phyloP scores from a whole-genome alignment of 108 stramenopile genomes.

The Cyclostephanos tholiformis region DNA sequence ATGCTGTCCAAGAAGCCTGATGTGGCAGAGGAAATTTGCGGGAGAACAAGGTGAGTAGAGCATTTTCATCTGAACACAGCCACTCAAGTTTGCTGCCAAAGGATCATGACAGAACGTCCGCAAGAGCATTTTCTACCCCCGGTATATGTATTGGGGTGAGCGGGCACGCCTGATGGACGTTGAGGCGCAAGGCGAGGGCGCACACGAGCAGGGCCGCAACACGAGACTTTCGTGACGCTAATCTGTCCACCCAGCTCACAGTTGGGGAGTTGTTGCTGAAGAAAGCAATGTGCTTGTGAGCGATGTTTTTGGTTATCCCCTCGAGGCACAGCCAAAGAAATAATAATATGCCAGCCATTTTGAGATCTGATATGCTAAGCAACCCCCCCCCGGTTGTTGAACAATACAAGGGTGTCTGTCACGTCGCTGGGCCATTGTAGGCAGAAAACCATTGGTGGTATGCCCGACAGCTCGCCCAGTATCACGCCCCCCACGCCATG shows the following conservation, averaged over 20 bases:
- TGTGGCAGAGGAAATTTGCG: conserved; percentile 2
- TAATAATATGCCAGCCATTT: conserved; percentile 26
- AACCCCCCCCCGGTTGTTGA: too few species aligned
- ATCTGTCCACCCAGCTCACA: too few species aligned
- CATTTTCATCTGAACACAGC: neutral
- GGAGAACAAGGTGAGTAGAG: conserved; percentile 14
- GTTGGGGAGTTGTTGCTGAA: too few species aligned
- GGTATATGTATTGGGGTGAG: conserved; percentile 12
- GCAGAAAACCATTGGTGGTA: neutral
- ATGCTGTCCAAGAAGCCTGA: conserved; percentile 20
- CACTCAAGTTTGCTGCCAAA: conserved; percentile 12
- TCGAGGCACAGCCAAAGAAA: conserved; percentile 19
- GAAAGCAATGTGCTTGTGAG: too few species aligned
- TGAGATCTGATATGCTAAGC: conserved; percentile 44
- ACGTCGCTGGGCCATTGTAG: conserved; percentile 24
- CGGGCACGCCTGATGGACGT: neutral
- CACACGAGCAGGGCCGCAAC: neutral
- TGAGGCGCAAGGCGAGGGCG: neutral
- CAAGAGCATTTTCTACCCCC: neutral
- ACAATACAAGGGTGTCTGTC: conserved; percentile 14
- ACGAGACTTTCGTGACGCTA: too few species aligned
- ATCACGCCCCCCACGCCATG: conserved; percentile 35
- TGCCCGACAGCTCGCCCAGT: neutral
- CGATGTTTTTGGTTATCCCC: too few species aligned
- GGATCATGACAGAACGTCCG: conserved; percentile 17